Evolutionary conservation across 805 yeast genomes (phyloP), one percentile per base, ranked within the genome.

Genomic region (Hyphopichia homilentoma): DNA sequence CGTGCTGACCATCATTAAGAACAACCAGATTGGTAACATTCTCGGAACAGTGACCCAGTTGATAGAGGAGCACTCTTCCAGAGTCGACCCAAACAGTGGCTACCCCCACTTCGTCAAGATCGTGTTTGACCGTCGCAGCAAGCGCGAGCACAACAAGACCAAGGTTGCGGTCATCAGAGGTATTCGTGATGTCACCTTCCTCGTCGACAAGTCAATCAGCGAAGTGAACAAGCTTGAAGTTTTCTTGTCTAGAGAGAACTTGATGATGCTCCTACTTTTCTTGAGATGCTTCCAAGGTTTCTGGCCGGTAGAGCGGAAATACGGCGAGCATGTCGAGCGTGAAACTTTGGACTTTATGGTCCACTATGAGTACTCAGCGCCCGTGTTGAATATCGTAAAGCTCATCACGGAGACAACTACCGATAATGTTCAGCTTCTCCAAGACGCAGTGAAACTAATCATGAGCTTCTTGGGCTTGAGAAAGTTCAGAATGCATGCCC

Each of bases 281-380:
- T 59, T 79, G 17, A 65, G 71, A 33, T 50, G 64, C 12, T 81
- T 77, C 49, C 83, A 81, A 45, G 77, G 80, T 16, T 71, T 73
- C 24, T 75, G 75, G 66, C 63, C 70, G 16, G 55, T 81, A 18
- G 63, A 53, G 35, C 67, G 87, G 37, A 79, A 79, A 40, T 65
- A 65, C 27, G 90, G 87, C 7, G 81, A 78, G 6, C 90, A 83
- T 57, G 84, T 81, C 19, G 73, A 74, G 34, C 65, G 64, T 32
- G 87, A 82, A 45, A 63, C 65, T 25, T 61, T 61, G 18, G 74
- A 67, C 26, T 79, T 69, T 41, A 61, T 68, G 13, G 52, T 70
- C 2, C 79, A 79, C 43, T 60, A 72, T 30, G 72, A 70, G 34
- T 65, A 68, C 33, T 67, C 78, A 0, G 54, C 68, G 3, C 66